Percentiles rank a stretch among this genome's conserved stretches.
Evolutionary conservation across 495 filamentous ascomycete species (phyloP).

Genomic region (Talaromyces trachyspermus): DNA sequence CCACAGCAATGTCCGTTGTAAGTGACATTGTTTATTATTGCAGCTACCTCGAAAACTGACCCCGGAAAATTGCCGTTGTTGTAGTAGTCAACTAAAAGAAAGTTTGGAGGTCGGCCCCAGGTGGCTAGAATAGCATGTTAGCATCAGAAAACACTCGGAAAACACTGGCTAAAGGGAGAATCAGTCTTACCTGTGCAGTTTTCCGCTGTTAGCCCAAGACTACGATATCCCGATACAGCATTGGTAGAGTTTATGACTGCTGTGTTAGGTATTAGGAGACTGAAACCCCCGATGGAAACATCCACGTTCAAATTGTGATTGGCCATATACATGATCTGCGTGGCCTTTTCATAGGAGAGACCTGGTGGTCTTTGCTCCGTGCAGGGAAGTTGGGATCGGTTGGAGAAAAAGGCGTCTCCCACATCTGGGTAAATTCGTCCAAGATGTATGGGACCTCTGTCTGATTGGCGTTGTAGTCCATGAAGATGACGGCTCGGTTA

Average conservation of each 20-base stretch:
- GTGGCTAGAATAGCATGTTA: conserved; percentile 21
- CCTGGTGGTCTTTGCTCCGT: conserved; percentile 53
- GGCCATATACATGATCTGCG: conserved; percentile 70
- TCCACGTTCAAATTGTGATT: conserved; percentile 88
- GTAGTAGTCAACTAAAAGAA: conserved; percentile 88
- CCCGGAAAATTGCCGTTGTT: conserved; percentile 63
- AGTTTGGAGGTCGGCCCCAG: conserved; percentile 73
- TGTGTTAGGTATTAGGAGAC: conserved; percentile 69
- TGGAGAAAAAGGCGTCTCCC: conserved; percentile 61
- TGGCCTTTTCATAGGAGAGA: conserved; percentile 41
- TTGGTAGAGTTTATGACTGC: conserved; percentile 63
- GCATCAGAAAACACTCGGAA: background rate
- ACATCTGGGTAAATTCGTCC: conserved; percentile 59
- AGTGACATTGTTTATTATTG: conserved; percentile 75
- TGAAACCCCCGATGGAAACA: conserved; percentile 50
- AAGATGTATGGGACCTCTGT: conserved; percentile 60
- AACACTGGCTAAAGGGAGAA: no score
- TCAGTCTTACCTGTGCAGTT: conserved; percentile 63
- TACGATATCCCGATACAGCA: conserved; percentile 52
- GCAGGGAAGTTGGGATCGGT: conserved; percentile 51
- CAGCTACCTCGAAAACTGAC: conserved; percentile 89
- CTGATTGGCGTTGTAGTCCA: conserved; percentile 84
- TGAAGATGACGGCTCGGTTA: conserved; percentile 57
- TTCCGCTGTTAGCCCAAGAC: conserved; percentile 60
- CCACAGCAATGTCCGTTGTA: conserved; percentile 74